Percentiles rank a stretch among this genome's conserved stretches.
These are phyloP conservation scores for Cutaneotrichosporon daszewskae DNA, from an alignment of 1,284 basidiomycete genomes.

Conservation along the genomic window DNA sequence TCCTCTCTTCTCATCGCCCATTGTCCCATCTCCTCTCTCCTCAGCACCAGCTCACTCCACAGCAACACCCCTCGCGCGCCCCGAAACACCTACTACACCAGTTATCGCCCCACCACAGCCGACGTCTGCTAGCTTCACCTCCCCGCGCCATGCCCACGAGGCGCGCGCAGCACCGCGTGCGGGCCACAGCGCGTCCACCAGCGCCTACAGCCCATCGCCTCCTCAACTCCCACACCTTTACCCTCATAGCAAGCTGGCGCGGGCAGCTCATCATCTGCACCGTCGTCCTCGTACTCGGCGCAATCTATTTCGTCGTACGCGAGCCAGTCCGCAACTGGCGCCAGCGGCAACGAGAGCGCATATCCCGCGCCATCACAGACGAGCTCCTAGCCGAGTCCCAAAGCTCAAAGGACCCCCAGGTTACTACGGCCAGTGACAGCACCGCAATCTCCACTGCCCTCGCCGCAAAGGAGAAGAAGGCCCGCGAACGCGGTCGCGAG, in stretches of 20 bases:
- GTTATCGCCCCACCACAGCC: no score
- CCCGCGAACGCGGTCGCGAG: slow-evolving; percentile 31
- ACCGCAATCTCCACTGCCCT: slow-evolving; percentile 5
- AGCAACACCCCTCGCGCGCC: no score
- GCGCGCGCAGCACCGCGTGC: not conserved
- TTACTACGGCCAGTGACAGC: no score
- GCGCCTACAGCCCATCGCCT: slow-evolving; percentile 12
- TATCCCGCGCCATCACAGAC: slow-evolving; percentile 23
- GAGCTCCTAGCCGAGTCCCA: slow-evolving; percentile 34
- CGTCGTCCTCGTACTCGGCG: slow-evolving; percentile 35
- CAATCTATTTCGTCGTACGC: slow-evolving; percentile 37
- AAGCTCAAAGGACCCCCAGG: slow-evolving; percentile 3
- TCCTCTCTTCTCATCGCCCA: no score
- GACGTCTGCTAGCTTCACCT: no score
- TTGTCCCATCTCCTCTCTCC: no score
- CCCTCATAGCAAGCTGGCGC: slow-evolving; percentile 42
- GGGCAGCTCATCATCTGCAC: slow-evolving; percentile 42
- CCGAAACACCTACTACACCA: no score
- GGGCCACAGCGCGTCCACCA: slow-evolving; percentile 1
- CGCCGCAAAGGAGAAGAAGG: slow-evolving; percentile 6
- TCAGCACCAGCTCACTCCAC: no score
- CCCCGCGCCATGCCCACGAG: slow-evolving; percentile 11
- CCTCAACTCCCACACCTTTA: slow-evolving; percentile 31
- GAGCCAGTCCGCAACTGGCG: slow-evolving; percentile 28
- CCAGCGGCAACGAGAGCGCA: slow-evolving; percentile 21